A percentile compares a stretch with the other conserved stretches of the same genome.
These are phyloP conservation scores for Ogataea parapolymorpha DNA, from an alignment of 805 yeast genomes.

Conservation along the genomic window DNA sequence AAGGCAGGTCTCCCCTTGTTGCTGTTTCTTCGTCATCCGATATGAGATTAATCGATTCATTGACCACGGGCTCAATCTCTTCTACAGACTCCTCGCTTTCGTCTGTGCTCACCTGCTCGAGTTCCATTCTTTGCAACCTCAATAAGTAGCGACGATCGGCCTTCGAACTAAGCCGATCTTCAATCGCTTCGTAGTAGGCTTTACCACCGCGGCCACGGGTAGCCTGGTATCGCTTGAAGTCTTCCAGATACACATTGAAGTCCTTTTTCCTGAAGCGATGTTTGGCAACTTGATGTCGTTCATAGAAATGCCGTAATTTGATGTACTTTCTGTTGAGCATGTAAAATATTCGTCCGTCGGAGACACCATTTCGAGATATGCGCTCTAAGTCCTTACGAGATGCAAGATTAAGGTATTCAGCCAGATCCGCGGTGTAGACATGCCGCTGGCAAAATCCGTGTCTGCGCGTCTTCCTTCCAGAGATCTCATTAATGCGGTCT, in stretches of 20 bases:
- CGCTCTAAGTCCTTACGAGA: conserved; percentile 25
- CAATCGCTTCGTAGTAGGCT: conserved; percentile 24
- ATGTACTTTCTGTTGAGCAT: conserved; percentile 30
- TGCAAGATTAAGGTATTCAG: conserved; percentile 30
- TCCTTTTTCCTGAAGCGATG: conserved; percentile 31
- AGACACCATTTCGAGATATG: conserved; percentile 16
- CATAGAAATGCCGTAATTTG: conserved; percentile 27
- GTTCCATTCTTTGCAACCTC: conserved; percentile 11
- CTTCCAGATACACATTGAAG: conserved; percentile 29
- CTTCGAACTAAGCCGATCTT: conserved; percentile 14
- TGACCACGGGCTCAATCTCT: neutral
- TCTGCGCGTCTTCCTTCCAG: conserved; percentile 18
- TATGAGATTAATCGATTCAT: neutral
- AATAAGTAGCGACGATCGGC: conserved; percentile 14
- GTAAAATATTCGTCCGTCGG: conserved; percentile 27
- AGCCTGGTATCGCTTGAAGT: conserved; percentile 27
- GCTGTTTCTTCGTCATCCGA: conserved; percentile 3
- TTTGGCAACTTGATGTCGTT: conserved; percentile 21
- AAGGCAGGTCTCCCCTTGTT: neutral
- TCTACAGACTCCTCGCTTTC: conserved; percentile 8
- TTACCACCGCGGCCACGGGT: conserved; percentile 24
- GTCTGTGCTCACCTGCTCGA: conserved; percentile 20
- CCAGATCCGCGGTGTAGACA: conserved; percentile 34
- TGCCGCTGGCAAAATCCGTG: conserved; percentile 33
- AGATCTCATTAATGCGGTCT: neutral